Conservation (phyloP, 495 filamentous ascomycete genomes). For the Aspergillus avenaceus region DNA sequence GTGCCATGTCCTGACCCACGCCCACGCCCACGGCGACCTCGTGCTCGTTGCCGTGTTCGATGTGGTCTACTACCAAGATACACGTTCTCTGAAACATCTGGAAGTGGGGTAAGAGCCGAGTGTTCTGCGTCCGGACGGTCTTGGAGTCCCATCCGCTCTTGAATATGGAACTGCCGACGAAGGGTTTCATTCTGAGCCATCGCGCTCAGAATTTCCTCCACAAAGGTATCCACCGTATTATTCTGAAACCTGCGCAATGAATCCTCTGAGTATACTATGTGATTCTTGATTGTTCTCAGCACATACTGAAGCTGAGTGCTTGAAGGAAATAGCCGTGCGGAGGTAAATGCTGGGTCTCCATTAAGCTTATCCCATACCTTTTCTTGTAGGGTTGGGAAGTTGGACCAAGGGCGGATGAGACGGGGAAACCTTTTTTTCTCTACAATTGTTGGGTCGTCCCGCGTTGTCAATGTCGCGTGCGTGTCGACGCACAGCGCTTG, state of each 20-base stretch:
- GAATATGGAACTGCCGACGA: slow-evolving; percentile 18
- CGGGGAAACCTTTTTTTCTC: slow-evolving; percentile 21
- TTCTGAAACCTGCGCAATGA: slow-evolving; percentile 23
- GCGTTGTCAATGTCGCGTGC: slow-evolving; percentile 20
- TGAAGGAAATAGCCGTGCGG: slow-evolving; percentile 13
- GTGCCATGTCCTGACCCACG: too few species aligned
- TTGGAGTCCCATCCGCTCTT: slow-evolving; percentile 20
- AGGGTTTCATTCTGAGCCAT: slow-evolving; percentile 20
- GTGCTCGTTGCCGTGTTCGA: too few species aligned
- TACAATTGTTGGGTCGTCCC: slow-evolving; percentile 17
- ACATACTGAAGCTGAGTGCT: slow-evolving; percentile 19
- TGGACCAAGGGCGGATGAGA: slow-evolving; percentile 19
- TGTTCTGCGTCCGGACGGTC: slow-evolving; percentile 18
- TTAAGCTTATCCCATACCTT: slow-evolving; percentile 20
- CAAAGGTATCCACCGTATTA: slow-evolving; percentile 25
- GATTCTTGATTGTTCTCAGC: slow-evolving; percentile 19
- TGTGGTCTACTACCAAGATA: slow-evolving; percentile 16
- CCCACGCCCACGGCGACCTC: too few species aligned
- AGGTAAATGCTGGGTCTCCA: slow-evolving; percentile 13
- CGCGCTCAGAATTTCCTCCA: slow-evolving; percentile 17
- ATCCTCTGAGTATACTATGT: slow-evolving; percentile 26
- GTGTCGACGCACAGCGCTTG: slow-evolving; percentile 22
- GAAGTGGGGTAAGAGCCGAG: slow-evolving; percentile 9
- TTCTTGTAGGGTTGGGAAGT: slow-evolving; percentile 23
- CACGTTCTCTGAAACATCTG: slow-evolving; percentile 18